Evolutionary conservation across 352 stramenopile species (phyloP).

Genomic region (Salisapilia sapeloensis): DNA sequence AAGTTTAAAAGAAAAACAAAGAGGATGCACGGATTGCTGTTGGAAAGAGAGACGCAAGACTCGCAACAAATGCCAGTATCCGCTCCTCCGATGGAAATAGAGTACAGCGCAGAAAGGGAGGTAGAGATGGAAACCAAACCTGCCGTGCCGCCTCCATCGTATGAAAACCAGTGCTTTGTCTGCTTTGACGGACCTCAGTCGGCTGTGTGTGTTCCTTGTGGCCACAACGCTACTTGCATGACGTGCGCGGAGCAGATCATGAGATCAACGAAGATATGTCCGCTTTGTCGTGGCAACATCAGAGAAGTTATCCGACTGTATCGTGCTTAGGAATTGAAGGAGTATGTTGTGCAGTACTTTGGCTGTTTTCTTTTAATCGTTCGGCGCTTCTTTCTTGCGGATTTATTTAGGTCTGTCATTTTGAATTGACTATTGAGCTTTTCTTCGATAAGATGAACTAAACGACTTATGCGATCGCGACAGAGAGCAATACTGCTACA

Average conservation of each 20-base stretch:
- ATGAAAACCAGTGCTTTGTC: slow-evolving; percentile 58
- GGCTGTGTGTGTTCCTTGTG: slow-evolving; percentile 64
- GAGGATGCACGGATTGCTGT: background rate
- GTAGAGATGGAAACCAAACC: background rate
- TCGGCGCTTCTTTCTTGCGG: too few relatives aligned
- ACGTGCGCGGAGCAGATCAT: slow-evolving; percentile 53
- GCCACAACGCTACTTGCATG: slow-evolving; percentile 75
- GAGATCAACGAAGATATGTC: slow-evolving; percentile 32
- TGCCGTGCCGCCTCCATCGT: too few relatives aligned
- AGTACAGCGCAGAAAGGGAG: background rate
- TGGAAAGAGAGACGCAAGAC: background rate
- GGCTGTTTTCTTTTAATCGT: too few relatives aligned
- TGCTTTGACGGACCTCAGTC: slow-evolving; percentile 63
- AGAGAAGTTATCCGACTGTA: slow-evolving; percentile 72
- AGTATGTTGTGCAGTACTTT: too few relatives aligned
- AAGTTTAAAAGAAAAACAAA: background rate
- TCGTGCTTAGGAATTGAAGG: slow-evolving; percentile 23
- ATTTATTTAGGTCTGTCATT: too few relatives aligned
- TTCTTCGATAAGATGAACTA: too few relatives aligned
- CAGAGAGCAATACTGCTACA: too few relatives aligned
- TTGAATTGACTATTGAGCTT: too few relatives aligned
- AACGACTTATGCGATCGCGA: too few relatives aligned
- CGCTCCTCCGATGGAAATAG: background rate
- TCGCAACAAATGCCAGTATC: background rate
- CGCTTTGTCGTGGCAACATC: slow-evolving; percentile 45